A percentile compares a stretch with the other conserved stretches of the same genome.
phyloP scores from a whole-genome alignment of 345 rosid species.

The Microcos paniculata region DNA sequence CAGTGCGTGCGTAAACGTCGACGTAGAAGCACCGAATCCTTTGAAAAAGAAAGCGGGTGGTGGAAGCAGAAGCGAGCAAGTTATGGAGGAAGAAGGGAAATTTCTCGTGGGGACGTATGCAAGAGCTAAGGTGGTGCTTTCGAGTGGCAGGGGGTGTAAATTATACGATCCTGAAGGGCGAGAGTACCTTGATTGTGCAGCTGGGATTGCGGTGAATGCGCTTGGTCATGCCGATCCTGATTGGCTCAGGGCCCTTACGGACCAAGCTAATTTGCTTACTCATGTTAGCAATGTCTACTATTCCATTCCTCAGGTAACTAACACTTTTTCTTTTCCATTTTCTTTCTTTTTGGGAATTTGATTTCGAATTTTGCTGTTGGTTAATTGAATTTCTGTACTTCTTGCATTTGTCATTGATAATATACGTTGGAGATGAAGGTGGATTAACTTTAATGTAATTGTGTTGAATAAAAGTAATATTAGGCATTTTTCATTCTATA shows the following conservation, averaged over 20 bases:
- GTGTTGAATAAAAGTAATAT: no score
- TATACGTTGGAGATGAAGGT: background rate
- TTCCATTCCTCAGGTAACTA: conserved; percentile 70
- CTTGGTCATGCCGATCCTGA: conserved; percentile 84
- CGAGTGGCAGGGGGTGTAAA: conserved; percentile 73
- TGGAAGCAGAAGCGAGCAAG: conserved; percentile 47
- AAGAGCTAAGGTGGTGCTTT: conserved; percentile 66
- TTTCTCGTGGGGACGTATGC: conserved; percentile 78
- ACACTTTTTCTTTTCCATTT: no score
- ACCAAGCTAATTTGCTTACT: conserved; percentile 67
- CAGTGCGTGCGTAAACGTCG: conserved; percentile 33
- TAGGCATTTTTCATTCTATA: no score
- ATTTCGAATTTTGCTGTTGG: background rate
- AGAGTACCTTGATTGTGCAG: conserved; percentile 70
- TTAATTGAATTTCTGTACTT: background rate
- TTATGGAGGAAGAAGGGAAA: conserved; percentile 60
- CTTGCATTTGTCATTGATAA: background rate
- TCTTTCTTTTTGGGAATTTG: no score
- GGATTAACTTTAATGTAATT: no score
- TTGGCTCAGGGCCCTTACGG: conserved; percentile 66
- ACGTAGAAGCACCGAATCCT: conserved; percentile 15
- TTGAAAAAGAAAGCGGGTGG: background rate
- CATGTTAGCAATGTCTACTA: conserved; percentile 81
- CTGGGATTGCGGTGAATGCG: conserved; percentile 87
- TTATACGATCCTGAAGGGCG: conserved; percentile 73